Base-by-base conservation (phyloP, 2,329 filamentous ascomycete species). In the Phaeosphaeria sp. region DNA sequence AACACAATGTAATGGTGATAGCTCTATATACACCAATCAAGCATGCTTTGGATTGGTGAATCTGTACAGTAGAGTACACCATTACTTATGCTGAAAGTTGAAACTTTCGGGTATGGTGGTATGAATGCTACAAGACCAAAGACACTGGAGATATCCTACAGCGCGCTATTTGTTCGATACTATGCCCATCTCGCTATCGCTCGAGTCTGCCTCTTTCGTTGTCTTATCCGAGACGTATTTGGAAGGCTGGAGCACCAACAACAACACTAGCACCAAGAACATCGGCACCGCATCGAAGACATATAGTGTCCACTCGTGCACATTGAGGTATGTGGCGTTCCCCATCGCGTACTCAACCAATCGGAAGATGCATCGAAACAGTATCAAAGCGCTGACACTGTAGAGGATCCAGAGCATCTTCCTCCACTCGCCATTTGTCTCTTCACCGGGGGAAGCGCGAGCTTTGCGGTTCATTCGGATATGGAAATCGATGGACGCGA, bases 341-440 rank as follows among this genome's bases (percentile, higher is more conserved):
- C 83, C 83, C 68, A 79, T 73, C 0, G 75, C 63, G 60, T 83
- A 87, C 69, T 86, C 84, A 9, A 81, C 69, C 21, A 85, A 70
- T 30, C 84, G 78, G 58, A 85, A 84, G 1, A 82, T 65, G 36
- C 77, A 82, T 39, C 84, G 78, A 11, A 83, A 58, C 52, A 86
- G 72, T 60, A 86, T 83, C 18, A 85, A 68, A 1, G 72, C 60
- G 62, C 79, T 82, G 47, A 80, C 76, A 3, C 68, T 58, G 64
- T 86, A 85, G 18, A 86, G 72, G 0, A 77, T 75, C 60, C 65
- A 67, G 1, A 75, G 54, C 56, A 72, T 69, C 55, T 62, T 71
- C 47, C 53, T 65, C 72, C 73, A 74, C 1, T 63, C 51, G 6
- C 36, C 23, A 4, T 11, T 15, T 1, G 30, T 7, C 13, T 27